Evolutionary conservation across 2,329 filamentous ascomycete species (phyloP).

Genomic region (Trichophyton rubrum): DNA sequence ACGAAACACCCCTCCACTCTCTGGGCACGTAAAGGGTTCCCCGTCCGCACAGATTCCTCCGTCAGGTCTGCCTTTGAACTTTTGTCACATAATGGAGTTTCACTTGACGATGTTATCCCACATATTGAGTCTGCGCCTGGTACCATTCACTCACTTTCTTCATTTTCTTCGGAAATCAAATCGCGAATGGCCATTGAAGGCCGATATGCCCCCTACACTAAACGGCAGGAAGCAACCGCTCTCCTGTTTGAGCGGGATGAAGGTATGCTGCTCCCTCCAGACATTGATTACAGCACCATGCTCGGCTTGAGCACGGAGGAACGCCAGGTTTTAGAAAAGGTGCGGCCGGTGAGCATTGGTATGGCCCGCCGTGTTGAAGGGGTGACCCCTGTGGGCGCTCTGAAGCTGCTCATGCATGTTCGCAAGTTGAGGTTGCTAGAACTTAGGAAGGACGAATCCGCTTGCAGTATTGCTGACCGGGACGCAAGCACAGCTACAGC

Average conservation of each 20-base stretch:
- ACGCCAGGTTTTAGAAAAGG: slow-evolving; percentile 53
- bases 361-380: slow-evolving; percentile 85
- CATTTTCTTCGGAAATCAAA: slow-evolving; percentile 43
- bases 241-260: slow-evolving; percentile 65
- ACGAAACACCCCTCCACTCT: slow-evolving; percentile 47
- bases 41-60: slow-evolving; percentile 51
- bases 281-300: slow-evolving; percentile 64
- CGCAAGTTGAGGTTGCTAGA: slow-evolving; percentile 15
- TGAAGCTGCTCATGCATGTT: slow-evolving; percentile 34
- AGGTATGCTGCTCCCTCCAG: slow-evolving; percentile 53
- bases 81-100: slow-evolving; percentile 53
- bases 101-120: slow-evolving; percentile 44
- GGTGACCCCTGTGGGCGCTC: slow-evolving; percentile 36
- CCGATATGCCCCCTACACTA: slow-evolving; percentile 75
- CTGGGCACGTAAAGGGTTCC: slow-evolving; percentile 61
- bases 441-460: neutral
- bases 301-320: slow-evolving; percentile 70
- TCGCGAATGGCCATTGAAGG: slow-evolving; percentile 68
- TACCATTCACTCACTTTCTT: slow-evolving; percentile 38
- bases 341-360: slow-evolving; percentile 70
- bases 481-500: neutral
- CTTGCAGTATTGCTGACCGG: neutral
- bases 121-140: slow-evolving; percentile 34
- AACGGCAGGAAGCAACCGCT: slow-evolving; percentile 55
- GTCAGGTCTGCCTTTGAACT: slow-evolving; percentile 67